Evolutionary conservation across 2,329 filamentous ascomycete genomes (phyloP).

Genomic region (Verticillium alfalfae): DNA sequence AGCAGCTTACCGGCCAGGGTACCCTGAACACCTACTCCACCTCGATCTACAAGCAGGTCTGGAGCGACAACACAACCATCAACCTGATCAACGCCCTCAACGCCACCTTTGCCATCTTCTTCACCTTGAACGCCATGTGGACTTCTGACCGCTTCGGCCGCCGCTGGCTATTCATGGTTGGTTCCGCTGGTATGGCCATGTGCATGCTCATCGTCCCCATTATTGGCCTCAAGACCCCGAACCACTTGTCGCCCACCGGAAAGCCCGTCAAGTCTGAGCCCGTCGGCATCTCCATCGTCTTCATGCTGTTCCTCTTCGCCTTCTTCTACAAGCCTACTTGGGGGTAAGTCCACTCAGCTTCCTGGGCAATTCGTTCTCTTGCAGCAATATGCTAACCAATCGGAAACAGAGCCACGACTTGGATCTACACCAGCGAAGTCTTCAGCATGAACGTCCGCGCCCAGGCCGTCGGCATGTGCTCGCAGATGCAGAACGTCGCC

Average conservation of each 20-base stretch:
- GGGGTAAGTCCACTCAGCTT: slow-evolving; percentile 28
- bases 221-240: slow-evolving; percentile 43
- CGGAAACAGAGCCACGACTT: slow-evolving; percentile 29
- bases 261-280: slow-evolving; percentile 43
- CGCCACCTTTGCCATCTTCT: slow-evolving; percentile 66
- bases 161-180: slow-evolving; percentile 63
- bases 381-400: not conserved
- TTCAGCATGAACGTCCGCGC: slow-evolving; percentile 69
- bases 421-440: slow-evolving; percentile 66
- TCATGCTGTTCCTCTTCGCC: slow-evolving; percentile 61
- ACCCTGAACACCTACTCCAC: slow-evolving; percentile 69
- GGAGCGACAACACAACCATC: slow-evolving; percentile 51
- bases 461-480: slow-evolving; percentile 63
- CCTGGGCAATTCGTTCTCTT: not conserved
- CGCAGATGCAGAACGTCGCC: slow-evolving; percentile 56
- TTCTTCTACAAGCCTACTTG: slow-evolving; percentile 66
- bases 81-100: slow-evolving; percentile 71
- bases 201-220: slow-evolving; percentile 64
- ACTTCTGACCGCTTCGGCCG: slow-evolving; percentile 67
- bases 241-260: slow-evolving; percentile 31
- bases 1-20: slow-evolving; percentile 68
- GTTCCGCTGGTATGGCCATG: slow-evolving; percentile 61
- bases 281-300: slow-evolving; percentile 63
- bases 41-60: slow-evolving; percentile 69
- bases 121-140: slow-evolving; percentile 69